These are phyloP conservation scores for Penicillium chermesinum DNA, from an alignment of 495 filamentous ascomycete genomes.

Conservation along the genomic window DNA sequence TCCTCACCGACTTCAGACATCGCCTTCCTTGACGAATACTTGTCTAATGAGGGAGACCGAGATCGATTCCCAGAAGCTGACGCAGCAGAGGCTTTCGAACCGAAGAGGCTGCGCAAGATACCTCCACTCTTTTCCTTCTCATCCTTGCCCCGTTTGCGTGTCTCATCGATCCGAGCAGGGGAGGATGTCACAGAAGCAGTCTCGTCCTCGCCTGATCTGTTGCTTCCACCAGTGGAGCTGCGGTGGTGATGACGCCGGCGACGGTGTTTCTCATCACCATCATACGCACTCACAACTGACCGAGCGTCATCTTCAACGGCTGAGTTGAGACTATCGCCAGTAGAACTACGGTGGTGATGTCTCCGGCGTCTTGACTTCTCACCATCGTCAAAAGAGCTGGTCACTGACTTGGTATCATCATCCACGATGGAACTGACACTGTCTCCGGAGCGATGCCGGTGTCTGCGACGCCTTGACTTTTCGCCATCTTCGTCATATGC, in stretches of 20 bases:
- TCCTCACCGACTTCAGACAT: conserved; percentile 40
- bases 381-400: conserved; percentile 10
- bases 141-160: conserved; percentile 27
- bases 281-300: conserved; percentile 16
- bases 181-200: conserved; percentile 32
- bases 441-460: background rate
- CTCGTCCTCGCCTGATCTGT: conserved; percentile 24
- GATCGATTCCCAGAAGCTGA: conserved; percentile 8
- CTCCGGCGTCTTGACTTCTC: conserved; percentile 23
- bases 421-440: background rate
- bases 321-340: conserved; percentile 16
- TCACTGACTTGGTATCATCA: conserved; percentile 8
- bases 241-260: conserved; percentile 21
- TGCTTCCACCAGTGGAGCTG: conserved; percentile 22
- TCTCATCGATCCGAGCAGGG: conserved; percentile 25
- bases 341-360: conserved; percentile 23
- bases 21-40: conserved; percentile 31
- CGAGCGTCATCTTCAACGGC: conserved; percentile 16
- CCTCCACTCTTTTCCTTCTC: conserved; percentile 31
- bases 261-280: conserved; percentile 12
- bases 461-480: conserved; percentile 2
- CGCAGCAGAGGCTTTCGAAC: conserved; percentile 33
- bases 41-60: conserved; percentile 32
- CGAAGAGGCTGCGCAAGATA: conserved; percentile 36
- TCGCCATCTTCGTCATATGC: background rate